These are phyloP conservation scores for Lablab purpureus DNA, from an alignment of 306 rosid genomes.

Conservation along the genomic window DNA sequence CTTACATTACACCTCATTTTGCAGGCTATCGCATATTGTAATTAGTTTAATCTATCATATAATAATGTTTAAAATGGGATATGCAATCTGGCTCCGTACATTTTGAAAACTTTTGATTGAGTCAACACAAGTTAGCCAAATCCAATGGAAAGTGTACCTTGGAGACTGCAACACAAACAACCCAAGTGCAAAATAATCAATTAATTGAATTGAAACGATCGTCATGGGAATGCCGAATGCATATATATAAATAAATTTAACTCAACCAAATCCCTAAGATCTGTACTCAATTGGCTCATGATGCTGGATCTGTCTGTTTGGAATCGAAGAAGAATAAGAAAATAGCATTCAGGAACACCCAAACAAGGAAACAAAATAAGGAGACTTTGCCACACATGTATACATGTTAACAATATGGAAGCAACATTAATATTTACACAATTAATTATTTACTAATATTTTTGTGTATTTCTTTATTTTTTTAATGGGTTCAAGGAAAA, in stretches of 20 bases:
- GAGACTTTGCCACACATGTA: background rate
- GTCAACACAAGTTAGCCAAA: conserved; percentile 13
- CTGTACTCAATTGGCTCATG: conserved; percentile 27
- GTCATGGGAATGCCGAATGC: background rate
- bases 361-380: background rate
- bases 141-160: background rate
- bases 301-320: conserved; percentile 27
- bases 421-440: no score
- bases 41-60: background rate
- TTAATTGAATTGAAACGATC: background rate
- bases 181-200: conserved; percentile 1
- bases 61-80: background rate
- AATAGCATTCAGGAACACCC: background rate
- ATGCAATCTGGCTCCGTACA: conserved; percentile 6
- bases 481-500: no score
- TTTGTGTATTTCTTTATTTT: no score
- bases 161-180: background rate
- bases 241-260: background rate
- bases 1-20: background rate
- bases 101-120: conserved; percentile 28
- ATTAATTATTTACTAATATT: no score
- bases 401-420: background rate
- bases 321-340: background rate
- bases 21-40: background rate
- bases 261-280: conserved; percentile 21